Percentiles rank a stretch among this genome's conserved stretches.
phyloP scores from a whole-genome alignment of 2,329 filamentous ascomycete genomes.

The Arthroderma sp. region DNA sequence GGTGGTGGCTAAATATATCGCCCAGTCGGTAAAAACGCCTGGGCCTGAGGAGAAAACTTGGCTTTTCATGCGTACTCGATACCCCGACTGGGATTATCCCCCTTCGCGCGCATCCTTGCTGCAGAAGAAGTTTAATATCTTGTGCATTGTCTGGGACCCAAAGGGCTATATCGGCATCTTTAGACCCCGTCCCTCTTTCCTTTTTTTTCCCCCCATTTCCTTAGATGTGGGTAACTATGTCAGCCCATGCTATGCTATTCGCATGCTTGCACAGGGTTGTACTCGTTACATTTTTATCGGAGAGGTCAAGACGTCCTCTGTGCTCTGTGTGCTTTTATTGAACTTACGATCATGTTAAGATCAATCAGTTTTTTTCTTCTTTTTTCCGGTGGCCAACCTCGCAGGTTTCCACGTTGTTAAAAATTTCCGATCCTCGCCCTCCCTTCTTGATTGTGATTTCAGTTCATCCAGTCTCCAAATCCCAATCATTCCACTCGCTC shows the following conservation, averaged over 20 bases:
- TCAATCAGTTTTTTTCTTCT: not conserved
- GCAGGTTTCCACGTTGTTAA: not conserved
- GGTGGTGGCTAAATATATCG: not conserved
- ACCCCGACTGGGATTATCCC: not conserved
- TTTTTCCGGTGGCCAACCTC: not conserved
- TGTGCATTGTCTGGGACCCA: not conserved
- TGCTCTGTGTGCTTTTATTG: not conserved
- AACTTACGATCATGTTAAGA: not conserved
- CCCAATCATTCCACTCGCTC: not conserved
- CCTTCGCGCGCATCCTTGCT: not conserved
- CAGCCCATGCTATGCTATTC: not conserved
- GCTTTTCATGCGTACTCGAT: not conserved
- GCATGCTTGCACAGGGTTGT: not conserved
- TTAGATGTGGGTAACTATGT: not conserved
- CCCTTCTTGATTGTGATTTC: not conserved
- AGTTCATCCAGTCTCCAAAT: not conserved
- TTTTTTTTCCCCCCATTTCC: not conserved
- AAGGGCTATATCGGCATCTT: not conserved
- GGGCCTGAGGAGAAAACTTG: not conserved
- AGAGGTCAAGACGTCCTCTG: not conserved
- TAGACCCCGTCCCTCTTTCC: not conserved
- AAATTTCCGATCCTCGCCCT: constrained; percentile 3
- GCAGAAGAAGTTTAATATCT: not conserved
- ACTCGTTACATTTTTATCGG: not conserved
- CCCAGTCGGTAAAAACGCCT: not conserved